A percentile compares a stretch with the other conserved stretches of the same genome.
Conservation (phyloP, 225 moss, liverwort and hornwort species). For the Pseudisothecium myosuroides region DNA sequence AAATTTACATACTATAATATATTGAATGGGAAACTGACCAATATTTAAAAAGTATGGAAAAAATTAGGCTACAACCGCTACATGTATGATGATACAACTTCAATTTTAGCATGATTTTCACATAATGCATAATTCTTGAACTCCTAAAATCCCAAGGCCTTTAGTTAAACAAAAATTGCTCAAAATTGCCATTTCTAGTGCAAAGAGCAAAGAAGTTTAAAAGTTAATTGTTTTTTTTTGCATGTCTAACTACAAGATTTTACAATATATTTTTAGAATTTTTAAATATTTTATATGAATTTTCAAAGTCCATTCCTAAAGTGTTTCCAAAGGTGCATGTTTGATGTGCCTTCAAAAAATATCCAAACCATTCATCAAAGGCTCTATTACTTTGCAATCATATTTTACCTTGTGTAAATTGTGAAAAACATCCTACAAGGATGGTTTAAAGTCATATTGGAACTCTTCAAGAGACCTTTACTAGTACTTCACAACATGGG, state of each 20-base stretch:
- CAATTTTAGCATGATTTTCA: background rate
- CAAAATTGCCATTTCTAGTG: background rate
- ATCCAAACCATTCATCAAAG: background rate
- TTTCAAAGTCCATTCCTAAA: background rate
- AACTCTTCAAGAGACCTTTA: background rate
- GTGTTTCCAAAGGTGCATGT: background rate
- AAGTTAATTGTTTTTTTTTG: background rate
- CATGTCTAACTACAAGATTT: background rate
- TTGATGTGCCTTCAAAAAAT: background rate
- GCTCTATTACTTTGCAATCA: background rate
- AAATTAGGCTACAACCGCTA: background rate
- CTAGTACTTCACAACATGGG: background rate
- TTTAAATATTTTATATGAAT: background rate
- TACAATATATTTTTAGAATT: background rate
- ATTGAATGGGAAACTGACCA: too few species aligned
- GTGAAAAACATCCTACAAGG: background rate
- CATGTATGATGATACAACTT: background rate
- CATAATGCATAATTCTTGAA: background rate
- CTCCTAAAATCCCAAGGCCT: rapidly evolving
- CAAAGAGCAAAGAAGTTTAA: background rate
- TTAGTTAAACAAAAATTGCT: rapidly evolving
- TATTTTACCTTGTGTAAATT: background rate
- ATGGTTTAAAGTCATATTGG: background rate
- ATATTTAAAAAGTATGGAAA: background rate
- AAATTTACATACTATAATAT: background rate